A percentile compares a stretch with the other conserved stretches of the same genome.
These are phyloP conservation scores for Nannizziopsis barbatae DNA, from an alignment of 2,329 filamentous ascomycete species.

Conservation along the genomic window DNA sequence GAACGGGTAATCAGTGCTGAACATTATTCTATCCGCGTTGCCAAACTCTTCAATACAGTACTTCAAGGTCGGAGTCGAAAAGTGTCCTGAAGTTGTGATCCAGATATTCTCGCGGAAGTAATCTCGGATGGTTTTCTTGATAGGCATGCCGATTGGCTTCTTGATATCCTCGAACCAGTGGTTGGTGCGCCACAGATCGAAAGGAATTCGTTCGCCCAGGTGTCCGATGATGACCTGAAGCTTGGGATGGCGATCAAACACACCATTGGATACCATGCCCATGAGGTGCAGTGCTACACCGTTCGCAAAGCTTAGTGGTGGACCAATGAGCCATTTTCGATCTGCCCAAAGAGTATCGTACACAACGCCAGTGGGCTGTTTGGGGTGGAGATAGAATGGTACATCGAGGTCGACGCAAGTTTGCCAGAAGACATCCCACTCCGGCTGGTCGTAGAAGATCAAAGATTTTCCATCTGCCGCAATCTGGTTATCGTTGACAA, in stretches of 20 bases:
- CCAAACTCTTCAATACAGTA: conserved; percentile 32
- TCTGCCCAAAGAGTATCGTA: conserved; percentile 49
- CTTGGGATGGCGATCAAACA: conserved; percentile 40
- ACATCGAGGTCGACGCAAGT: conserved; percentile 49
- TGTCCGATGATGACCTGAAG: conserved; percentile 41
- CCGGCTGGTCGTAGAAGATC: conserved; percentile 53
- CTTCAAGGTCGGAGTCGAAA: conserved; percentile 31
- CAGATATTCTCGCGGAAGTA: conserved; percentile 35
- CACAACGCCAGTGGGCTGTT: conserved; percentile 46
- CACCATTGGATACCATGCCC: conserved; percentile 41
- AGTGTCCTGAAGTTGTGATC: conserved; percentile 35
- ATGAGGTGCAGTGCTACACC: conserved; percentile 49
- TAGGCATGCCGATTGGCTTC: conserved; percentile 27
- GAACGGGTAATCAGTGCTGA: conserved; percentile 35
- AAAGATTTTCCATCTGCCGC: conserved; percentile 48
- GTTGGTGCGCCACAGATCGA: conserved; percentile 41
- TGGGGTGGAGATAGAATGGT: conserved; percentile 54
- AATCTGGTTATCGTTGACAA: conserved; percentile 53
- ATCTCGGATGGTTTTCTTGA: conserved; percentile 36
- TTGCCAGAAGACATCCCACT: conserved; percentile 51
- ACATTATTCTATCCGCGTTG: conserved; percentile 31
- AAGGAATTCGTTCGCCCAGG: conserved; percentile 41
- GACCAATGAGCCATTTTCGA: conserved; percentile 50
- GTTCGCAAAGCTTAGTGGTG: conserved; percentile 48
- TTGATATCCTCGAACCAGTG: conserved; percentile 34